A percentile compares a stretch with the other conserved stretches of the same genome.
Evolutionary conservation across 805 yeast species (phyloP).

Genomic region (Groenewaldozyma salmanticensis): DNA sequence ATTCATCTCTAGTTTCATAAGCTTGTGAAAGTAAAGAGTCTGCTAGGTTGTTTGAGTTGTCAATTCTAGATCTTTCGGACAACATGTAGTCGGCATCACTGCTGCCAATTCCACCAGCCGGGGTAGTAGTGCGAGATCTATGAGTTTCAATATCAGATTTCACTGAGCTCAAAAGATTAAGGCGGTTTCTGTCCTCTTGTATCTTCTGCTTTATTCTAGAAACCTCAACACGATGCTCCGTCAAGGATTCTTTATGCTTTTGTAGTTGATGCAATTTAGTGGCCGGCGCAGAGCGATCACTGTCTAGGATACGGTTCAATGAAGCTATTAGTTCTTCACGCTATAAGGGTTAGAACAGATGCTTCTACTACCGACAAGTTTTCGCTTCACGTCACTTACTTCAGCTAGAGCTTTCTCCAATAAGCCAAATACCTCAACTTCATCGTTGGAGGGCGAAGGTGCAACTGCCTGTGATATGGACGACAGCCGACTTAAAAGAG

Average conservation of each 20-base stretch:
- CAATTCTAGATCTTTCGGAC: slow-evolving; percentile 66
- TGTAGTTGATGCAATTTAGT: slow-evolving; percentile 72
- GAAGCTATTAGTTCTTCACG: slow-evolving; percentile 46
- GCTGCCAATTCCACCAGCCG: slow-evolving; percentile 8
- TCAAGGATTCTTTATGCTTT: slow-evolving; percentile 68
- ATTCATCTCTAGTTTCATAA: slow-evolving; percentile 79
- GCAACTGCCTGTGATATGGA: slow-evolving; percentile 44
- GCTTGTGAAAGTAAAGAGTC: slow-evolving; percentile 80
- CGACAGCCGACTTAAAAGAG: slow-evolving; percentile 43
- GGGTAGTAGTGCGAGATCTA: slow-evolving; percentile 29
- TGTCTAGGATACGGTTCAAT: slow-evolving; percentile 45
- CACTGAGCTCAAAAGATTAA: slow-evolving; percentile 65
- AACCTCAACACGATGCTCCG: slow-evolving; percentile 59
- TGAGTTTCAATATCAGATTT: slow-evolving; percentile 68
- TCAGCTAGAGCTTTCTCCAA: slow-evolving; percentile 44
- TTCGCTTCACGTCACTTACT: too few species aligned
- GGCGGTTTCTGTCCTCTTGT: slow-evolving; percentile 64
- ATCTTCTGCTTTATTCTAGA: slow-evolving; percentile 48
- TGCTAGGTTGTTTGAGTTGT: slow-evolving; percentile 61
- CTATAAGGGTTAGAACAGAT: slow-evolving; percentile 10
- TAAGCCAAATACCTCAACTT: slow-evolving; percentile 34
- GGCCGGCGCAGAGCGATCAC: slow-evolving; percentile 49
- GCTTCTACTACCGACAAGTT: too few species aligned
- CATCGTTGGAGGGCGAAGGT: slow-evolving; percentile 40
- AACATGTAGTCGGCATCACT: slow-evolving; percentile 63